A percentile compares a stretch with the other conserved stretches of the same genome.
These are phyloP conservation scores for Angomonas desouzai DNA, from an alignment of 208 protist species.

Conservation along the genomic window DNA sequence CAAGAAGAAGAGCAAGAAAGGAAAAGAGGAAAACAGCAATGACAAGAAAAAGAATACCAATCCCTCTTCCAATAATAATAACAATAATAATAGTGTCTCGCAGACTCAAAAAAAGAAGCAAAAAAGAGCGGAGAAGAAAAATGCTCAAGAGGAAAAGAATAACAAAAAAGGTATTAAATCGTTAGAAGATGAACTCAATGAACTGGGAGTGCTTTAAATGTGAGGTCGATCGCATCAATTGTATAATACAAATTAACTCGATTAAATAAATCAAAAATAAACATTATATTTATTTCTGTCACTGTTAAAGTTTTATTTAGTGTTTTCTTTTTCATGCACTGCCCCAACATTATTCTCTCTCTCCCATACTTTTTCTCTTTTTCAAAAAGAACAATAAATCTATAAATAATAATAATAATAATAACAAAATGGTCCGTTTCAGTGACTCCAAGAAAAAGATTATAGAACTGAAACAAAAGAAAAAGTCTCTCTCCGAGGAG, in stretches of 20 bases:
- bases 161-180: constrained; percentile 10
- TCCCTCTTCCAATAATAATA: not conserved
- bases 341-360: constrained; percentile 16
- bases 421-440: constrained; percentile 32
- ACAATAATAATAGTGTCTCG: too few species aligned
- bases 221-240: not conserved
- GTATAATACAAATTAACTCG: not conserved
- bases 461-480: constrained; percentile 38
- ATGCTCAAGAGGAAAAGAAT: constrained; percentile 16
- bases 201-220: not conserved
- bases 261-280: constrained; percentile 9
- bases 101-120: constrained; percentile 2
- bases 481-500: constrained; percentile 56
- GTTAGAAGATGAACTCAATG: constrained; percentile 7
- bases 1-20: constrained; percentile 4
- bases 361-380: constrained; percentile 11
- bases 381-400: constrained; percentile 4
- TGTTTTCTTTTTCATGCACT: constrained; percentile 13
- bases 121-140: too few species aligned
- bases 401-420: constrained; percentile 12
- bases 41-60: not conserved
- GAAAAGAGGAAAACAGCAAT: constrained; percentile 12
- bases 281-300: constrained; percentile 14
- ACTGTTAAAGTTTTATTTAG: constrained; percentile 6
- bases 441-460: constrained; percentile 18